Conservation (phyloP, 2,329 filamentous ascomycete species). For the Hypoxylon sp. region DNA sequence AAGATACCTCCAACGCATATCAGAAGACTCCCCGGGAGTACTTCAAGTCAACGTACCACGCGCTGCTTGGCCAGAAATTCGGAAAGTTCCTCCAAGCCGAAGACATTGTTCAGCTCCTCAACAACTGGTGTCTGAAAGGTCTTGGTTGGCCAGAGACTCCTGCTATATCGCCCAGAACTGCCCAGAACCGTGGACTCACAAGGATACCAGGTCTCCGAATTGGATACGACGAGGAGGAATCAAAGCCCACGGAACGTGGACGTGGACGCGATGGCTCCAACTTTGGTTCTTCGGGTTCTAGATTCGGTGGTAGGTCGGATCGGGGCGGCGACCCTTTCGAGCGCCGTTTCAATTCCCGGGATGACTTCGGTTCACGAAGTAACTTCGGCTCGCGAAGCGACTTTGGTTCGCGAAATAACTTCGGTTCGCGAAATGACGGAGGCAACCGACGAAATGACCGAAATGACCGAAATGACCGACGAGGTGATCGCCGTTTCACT, state of each 20-base stretch:
- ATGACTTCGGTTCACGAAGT: too few relatives aligned
- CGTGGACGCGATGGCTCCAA: too few relatives aligned
- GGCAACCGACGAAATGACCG: too few relatives aligned
- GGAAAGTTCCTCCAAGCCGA: slow-evolving; percentile 48
- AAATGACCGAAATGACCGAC: too few relatives aligned
- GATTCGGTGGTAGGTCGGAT: background rate
- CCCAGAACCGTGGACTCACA: slow-evolving; percentile 40
- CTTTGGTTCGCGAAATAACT: background rate
- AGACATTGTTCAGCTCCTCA: slow-evolving; percentile 58
- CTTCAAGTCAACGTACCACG: slow-evolving; percentile 62
- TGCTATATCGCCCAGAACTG: slow-evolving; percentile 40
- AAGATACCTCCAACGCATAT: slow-evolving; percentile 54
- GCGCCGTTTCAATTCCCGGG: background rate
- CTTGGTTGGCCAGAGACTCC: slow-evolving; percentile 64
- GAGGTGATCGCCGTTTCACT: too few relatives aligned
- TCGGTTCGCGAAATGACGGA: too few relatives aligned
- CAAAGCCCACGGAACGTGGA: too few relatives aligned
- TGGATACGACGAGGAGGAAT: too few relatives aligned
- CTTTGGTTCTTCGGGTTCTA: too few relatives aligned
- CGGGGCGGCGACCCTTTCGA: slow-evolving; percentile 3
- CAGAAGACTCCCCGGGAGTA: slow-evolving; percentile 51
- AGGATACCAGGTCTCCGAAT: slow-evolving; percentile 42
- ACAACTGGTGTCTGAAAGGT: slow-evolving; percentile 59
- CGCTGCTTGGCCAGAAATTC: slow-evolving; percentile 62
- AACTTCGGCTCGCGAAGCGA: too few relatives aligned